phyloP scores from a whole-genome alignment of 1,284 basidiomycete genomes.

The Pisolithus thermaeus region DNA sequence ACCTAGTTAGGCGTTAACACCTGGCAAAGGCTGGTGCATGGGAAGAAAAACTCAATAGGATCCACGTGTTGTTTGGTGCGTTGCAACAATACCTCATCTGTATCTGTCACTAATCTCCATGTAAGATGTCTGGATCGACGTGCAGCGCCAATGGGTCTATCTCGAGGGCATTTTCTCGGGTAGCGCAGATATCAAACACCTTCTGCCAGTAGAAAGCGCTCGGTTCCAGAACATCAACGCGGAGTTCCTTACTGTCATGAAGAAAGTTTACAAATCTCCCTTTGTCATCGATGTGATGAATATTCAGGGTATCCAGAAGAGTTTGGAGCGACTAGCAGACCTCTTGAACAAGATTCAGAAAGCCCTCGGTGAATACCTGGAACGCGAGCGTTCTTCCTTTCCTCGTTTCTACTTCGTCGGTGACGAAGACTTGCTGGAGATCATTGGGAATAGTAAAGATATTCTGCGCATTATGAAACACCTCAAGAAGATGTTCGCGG shows the following conservation, averaged over 20 bases:
- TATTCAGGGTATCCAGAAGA: constrained; percentile 95
- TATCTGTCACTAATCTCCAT: constrained; percentile 7
- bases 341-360: constrained; percentile 98
- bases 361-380: constrained; percentile 97
- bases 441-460: constrained; percentile 99
- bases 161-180: constrained; percentile 99
- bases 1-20: constrained; percentile 11
- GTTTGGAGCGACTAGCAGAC: constrained; percentile 93
- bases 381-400: constrained; percentile 95
- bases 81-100: not conserved
- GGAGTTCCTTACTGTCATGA: constrained; percentile 98
- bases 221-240: constrained; percentile 99
- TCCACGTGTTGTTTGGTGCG: constrained; percentile 91
- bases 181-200: constrained; percentile 96
- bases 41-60: constrained; percentile 93
- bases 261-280: constrained; percentile 98
- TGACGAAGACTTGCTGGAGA: constrained; percentile 97
- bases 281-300: constrained; percentile 97
- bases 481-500: constrained; percentile 99
- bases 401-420: constrained; percentile 99
- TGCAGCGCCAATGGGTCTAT: constrained; percentile 99
- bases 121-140: constrained; percentile 96
- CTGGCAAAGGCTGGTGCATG: constrained; percentile 68
- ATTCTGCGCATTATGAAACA: constrained; percentile 97
- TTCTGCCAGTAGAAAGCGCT: constrained; percentile 93